Evolutionary conservation across 1,139 yeast genomes (phyloP), one percentile per base, ranked within the genome.

Genomic region (Candida sanyaensis): DNA sequence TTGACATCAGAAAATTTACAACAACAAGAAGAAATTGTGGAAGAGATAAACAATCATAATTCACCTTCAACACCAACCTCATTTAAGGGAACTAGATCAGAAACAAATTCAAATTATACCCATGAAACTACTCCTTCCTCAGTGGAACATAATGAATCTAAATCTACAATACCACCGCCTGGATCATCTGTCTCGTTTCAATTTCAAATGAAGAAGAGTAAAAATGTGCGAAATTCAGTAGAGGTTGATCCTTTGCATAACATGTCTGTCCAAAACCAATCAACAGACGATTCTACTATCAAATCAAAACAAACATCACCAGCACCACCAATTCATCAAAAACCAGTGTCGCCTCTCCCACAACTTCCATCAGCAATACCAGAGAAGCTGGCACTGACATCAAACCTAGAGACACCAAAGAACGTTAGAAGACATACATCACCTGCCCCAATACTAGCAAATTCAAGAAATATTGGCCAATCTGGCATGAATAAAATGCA

Each of bases 61-160:
- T 43, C 48, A 2, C 71, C 72, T 2, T 66, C 73, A 4, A 65
- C 71, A 6, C 74, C 73, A 7, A 64, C 64, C 3, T 68, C 72
- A 11, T 66, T 65, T 47, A 69, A 67, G 46, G 55, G 53, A 2
- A 50, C 55, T 13, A 44, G 54, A 27, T 52, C 55, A 26, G 55
- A 52, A 50, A 41, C 46, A n/a, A 41, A 41, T 21, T 50, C 55
- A n/a, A 50, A 51, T 32, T 50, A 58, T 24, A 62, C 73, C 34
- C 66, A 66, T 48, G 75, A 69, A 37, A 71, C 76, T 3, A 57
- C 66, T 1, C 74, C 75, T 3, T 63, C 71, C 21, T 68, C 74
- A 7, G 51, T 65, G 12, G 66, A 63, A 26, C 61, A 51, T 33
- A 26, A 21, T 7, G 45, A 41, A 10, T 21, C 45, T 36, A 41